phyloP scores from a whole-genome alignment of 192 early-diverging fungal species.

The Mortierella alpina region DNA sequence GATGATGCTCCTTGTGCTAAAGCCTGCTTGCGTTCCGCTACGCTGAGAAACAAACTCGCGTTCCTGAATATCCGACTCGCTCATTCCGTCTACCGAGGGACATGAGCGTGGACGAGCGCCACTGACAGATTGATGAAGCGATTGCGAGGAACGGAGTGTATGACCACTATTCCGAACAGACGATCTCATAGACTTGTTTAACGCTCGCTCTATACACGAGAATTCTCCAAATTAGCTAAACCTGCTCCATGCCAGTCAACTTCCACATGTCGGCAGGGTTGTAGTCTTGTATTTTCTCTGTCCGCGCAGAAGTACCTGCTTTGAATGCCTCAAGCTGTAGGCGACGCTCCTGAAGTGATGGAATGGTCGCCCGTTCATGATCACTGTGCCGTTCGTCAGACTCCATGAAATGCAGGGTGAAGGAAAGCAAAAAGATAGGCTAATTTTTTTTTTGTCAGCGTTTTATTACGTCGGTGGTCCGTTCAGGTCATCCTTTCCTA shows the following conservation, averaged over 20 bases:
- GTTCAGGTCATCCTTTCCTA: too few species aligned
- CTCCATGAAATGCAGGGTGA: too few species aligned
- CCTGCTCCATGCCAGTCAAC: neutral
- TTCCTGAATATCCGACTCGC: neutral
- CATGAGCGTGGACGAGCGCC: neutral
- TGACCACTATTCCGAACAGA: slow-evolving; percentile 7
- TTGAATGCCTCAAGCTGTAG: slow-evolving; percentile 35
- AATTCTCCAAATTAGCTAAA: neutral
- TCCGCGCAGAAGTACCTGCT: slow-evolving; percentile 23
- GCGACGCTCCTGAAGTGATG: slow-evolving; percentile 40
- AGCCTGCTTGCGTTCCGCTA: neutral
- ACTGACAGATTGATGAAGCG: neutral
- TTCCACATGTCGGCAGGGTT: neutral
- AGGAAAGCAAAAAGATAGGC: too few species aligned
- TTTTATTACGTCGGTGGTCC: too few species aligned
- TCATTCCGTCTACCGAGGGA: neutral
- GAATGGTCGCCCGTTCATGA: neutral
- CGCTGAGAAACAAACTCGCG: too few species aligned
- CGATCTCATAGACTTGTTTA: slow-evolving; percentile 20
- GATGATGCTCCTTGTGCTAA: neutral
- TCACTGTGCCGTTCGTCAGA: too few species aligned
- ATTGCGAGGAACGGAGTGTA: neutral
- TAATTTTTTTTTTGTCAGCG: too few species aligned
- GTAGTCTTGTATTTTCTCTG: neutral
- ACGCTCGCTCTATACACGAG: slow-evolving; percentile 20